Conservation (phyloP, 805 yeast genomes). For the Candida michaelii region DNA sequence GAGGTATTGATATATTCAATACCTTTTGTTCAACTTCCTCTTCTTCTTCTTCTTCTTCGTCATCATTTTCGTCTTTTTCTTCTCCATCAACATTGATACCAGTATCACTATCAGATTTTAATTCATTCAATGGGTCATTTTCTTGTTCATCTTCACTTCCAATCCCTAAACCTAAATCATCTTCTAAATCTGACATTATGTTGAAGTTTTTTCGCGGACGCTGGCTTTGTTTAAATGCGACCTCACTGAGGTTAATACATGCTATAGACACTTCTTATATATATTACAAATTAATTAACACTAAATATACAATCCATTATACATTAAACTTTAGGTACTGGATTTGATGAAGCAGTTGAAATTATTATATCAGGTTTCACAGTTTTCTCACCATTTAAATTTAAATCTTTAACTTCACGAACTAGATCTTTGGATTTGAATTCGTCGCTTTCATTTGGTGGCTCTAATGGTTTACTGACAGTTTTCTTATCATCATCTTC, state of each 20-base stretch:
- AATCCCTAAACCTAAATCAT: slow-evolving; percentile 16
- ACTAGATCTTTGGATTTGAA: neutral
- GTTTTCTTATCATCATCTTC: slow-evolving; percentile 8
- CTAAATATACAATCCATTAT: slow-evolving; percentile 7
- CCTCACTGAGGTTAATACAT: neutral
- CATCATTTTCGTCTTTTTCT: slow-evolving; percentile 25
- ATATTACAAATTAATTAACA: slow-evolving; percentile 6
- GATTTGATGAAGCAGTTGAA: slow-evolving; percentile 14
- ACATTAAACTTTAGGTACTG: slow-evolving; percentile 8
- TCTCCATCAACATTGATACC: slow-evolving; percentile 12
- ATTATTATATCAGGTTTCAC: slow-evolving; percentile 13
- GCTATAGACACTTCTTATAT: neutral
- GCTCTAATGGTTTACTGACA: neutral
- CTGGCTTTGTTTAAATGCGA: neutral
- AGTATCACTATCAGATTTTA: slow-evolving; percentile 1
- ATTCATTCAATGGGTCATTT: slow-evolving; percentile 3
- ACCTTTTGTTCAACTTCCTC: slow-evolving; percentile 35
- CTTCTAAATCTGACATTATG: slow-evolving; percentile 16
- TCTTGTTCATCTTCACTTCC: slow-evolving; percentile 9
- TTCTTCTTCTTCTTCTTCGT: slow-evolving; percentile 33
- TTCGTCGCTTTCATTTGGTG: slow-evolving; percentile 1
- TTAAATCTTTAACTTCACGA: slow-evolving; percentile 4
- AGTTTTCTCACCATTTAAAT: neutral
- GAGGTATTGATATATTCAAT: slow-evolving; percentile 43
- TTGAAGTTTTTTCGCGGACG: slow-evolving; percentile 5